These are phyloP conservation scores for Debaryomyces coudertii DNA, from an alignment of 1,139 yeast species.

Conservation along the genomic window DNA sequence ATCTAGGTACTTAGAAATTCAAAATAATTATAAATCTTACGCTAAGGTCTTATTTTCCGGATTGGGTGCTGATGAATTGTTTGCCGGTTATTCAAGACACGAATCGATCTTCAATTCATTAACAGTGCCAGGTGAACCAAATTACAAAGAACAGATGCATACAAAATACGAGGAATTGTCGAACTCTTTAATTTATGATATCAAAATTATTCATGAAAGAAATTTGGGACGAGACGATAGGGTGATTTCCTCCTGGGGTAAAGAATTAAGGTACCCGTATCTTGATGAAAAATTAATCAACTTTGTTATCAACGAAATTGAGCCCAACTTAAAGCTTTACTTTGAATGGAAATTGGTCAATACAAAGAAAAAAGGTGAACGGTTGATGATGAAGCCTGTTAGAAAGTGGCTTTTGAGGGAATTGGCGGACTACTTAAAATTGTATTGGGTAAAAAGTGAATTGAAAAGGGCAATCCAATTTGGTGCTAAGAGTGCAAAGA, in stretches of 20 bases:
- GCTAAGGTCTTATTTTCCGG: slow-evolving; percentile 85
- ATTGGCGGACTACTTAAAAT: slow-evolving; percentile 56
- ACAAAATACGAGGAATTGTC: slow-evolving; percentile 29
- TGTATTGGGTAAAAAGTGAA: slow-evolving; percentile 66
- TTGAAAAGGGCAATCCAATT: slow-evolving; percentile 96
- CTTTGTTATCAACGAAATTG: slow-evolving; percentile 51
- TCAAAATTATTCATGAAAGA: slow-evolving; percentile 71
- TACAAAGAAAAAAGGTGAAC: slow-evolving; percentile 30
- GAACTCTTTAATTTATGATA: slow-evolving; percentile 66
- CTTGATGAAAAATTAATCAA: slow-evolving; percentile 65
- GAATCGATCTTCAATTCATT: slow-evolving; percentile 48
- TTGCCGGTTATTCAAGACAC: slow-evolving; percentile 91
- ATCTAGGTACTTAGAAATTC: slow-evolving; percentile 12
- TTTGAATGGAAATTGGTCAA: slow-evolving; percentile 34
- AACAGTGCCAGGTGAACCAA: slow-evolving; percentile 21
- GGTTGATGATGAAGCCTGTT: slow-evolving; percentile 29
- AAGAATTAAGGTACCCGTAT: slow-evolving; percentile 88
- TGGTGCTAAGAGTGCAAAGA: slow-evolving; percentile 93
- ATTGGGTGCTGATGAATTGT: slow-evolving; percentile 94
- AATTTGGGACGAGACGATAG: slow-evolving; percentile 92
- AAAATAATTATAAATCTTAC: slow-evolving; percentile 42
- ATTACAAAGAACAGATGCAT: slow-evolving; percentile 19
- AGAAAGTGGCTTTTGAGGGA: slow-evolving; percentile 68
- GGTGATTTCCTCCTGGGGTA: slow-evolving; percentile 83
- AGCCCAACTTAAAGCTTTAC: slow-evolving; percentile 53